Percentiles rank a stretch among this genome's conserved stretches.
phyloP scores from a whole-genome alignment of 257 asterid species.

The Solanum chmielewskii region DNA sequence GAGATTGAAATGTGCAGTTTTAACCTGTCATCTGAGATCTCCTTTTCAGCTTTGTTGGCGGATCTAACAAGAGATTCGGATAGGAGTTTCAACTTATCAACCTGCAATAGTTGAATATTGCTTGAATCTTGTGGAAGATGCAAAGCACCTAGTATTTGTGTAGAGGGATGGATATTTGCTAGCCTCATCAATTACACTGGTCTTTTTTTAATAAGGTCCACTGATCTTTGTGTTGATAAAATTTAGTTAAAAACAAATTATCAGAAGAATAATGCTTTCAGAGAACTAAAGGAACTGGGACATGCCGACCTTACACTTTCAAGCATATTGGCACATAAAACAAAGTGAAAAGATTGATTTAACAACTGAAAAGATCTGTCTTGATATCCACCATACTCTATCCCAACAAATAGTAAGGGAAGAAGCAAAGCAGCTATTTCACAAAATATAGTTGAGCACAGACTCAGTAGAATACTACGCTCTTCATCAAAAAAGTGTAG shows the following conservation, averaged over 20 bases:
- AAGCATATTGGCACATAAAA: not conserved
- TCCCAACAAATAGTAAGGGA: not conserved
- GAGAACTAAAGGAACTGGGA: not conserved
- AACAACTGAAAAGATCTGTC: not conserved
- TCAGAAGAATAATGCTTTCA: not conserved
- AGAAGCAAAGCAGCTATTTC: not conserved
- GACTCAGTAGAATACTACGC: not conserved
- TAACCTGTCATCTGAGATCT: constrained; percentile 76
- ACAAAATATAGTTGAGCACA: not conserved
- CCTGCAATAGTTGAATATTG: constrained; percentile 37
- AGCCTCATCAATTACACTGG: not conserved
- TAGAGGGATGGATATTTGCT: not conserved
- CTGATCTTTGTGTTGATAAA: not conserved
- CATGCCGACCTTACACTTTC: not conserved
- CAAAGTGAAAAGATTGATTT: not conserved
- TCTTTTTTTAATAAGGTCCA: not conserved
- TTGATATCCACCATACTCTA: not conserved
- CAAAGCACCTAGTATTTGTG: not conserved
- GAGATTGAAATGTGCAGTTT: not conserved
- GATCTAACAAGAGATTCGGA: constrained; percentile 89
- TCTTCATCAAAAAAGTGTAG: not conserved
- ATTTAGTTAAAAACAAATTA: not conserved
- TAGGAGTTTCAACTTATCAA: constrained; percentile 88
- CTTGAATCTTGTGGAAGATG: constrained; percentile 1
- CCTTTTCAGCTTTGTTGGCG: constrained; percentile 69